Percentiles rank a stretch among this genome's conserved stretches.
Evolutionary conservation across 345 rosid species (phyloP).

Genomic region (Balakata baccata): DNA sequence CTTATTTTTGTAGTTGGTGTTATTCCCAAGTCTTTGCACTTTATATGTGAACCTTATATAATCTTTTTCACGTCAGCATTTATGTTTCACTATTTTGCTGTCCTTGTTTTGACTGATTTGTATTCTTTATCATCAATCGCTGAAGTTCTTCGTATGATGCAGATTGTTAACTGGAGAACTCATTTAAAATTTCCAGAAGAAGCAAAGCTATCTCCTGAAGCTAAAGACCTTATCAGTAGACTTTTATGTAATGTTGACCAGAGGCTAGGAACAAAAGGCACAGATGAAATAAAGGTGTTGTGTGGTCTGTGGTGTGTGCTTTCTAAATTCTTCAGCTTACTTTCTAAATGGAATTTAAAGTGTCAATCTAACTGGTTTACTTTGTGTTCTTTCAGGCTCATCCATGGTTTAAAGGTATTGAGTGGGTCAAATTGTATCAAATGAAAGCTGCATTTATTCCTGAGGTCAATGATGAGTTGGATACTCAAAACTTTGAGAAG

Average conservation of each 20-base stretch:
- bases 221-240: slow-evolving; percentile 55
- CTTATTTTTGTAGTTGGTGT: background rate
- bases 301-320: slow-evolving; percentile 16
- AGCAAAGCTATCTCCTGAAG: slow-evolving; percentile 55
- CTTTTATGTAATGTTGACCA: slow-evolving; percentile 63
- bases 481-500: slow-evolving; percentile 65
- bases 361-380: slow-evolving; percentile 2
- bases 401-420: slow-evolving; percentile 57
- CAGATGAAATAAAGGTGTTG: slow-evolving; percentile 56
- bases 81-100: background rate
- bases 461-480: slow-evolving; percentile 57
- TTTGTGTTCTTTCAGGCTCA: slow-evolving; percentile 38
- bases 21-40: background rate
- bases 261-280: slow-evolving; percentile 67
- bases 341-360: background rate
- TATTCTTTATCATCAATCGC: slow-evolving; percentile 7
- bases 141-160: slow-evolving; percentile 19
- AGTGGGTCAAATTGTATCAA: slow-evolving; percentile 59
- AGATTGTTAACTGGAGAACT: slow-evolving; percentile 69
- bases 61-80: background rate
- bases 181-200: slow-evolving; percentile 64
- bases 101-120: background rate
- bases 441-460: slow-evolving; percentile 63
- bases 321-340: slow-evolving; percentile 2
- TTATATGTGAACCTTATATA: background rate